phyloP scores from a whole-genome alignment of 805 yeast species.

The Saccharomycopsis guyanensis region DNA sequence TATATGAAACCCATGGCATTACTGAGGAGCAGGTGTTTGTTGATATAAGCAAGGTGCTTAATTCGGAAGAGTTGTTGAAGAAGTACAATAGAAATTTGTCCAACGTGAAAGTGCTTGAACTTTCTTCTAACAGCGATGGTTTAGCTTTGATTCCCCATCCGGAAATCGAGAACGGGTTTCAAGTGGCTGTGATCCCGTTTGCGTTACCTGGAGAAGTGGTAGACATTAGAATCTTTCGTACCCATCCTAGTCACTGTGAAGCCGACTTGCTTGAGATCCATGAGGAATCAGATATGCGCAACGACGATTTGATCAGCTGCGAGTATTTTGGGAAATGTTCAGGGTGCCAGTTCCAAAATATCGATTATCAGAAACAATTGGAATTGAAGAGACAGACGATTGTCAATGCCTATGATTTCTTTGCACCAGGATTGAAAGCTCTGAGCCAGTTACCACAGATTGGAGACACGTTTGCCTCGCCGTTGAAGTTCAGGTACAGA shows the following conservation, averaged over 20 bases:
- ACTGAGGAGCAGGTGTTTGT: constrained; percentile 44
- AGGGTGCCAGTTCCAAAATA: constrained; percentile 88
- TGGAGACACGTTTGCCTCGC: constrained; percentile 64
- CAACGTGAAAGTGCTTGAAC: constrained; percentile 47
- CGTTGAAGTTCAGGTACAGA: constrained; percentile 68
- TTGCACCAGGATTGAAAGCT: constrained; percentile 50
- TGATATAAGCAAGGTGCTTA: constrained; percentile 58
- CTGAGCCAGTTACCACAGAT: constrained; percentile 49
- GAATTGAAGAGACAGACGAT: constrained; percentile 67
- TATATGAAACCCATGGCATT: constrained; percentile 39
- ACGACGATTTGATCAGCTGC: constrained; percentile 61
- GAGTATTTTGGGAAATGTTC: constrained; percentile 87
- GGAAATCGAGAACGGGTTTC: constrained; percentile 32
- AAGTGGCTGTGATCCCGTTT: constrained; percentile 77
- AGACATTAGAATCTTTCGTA: constrained; percentile 61
- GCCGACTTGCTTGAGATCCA: constrained; percentile 58
- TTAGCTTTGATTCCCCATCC: constrained; percentile 64
- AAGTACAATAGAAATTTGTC: constrained; percentile 52
- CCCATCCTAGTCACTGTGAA: constrained; percentile 68
- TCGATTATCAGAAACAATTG: constrained; percentile 68
- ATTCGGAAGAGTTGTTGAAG: constrained; percentile 40
- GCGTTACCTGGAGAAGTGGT: constrained; percentile 82
- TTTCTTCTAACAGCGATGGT: constrained; percentile 85
- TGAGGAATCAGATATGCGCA: constrained; percentile 40
- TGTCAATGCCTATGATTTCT: constrained; percentile 69